phyloP scores from a whole-genome alignment of 176 grass and related monocot species.

The Tuctoria greenei region DNA sequence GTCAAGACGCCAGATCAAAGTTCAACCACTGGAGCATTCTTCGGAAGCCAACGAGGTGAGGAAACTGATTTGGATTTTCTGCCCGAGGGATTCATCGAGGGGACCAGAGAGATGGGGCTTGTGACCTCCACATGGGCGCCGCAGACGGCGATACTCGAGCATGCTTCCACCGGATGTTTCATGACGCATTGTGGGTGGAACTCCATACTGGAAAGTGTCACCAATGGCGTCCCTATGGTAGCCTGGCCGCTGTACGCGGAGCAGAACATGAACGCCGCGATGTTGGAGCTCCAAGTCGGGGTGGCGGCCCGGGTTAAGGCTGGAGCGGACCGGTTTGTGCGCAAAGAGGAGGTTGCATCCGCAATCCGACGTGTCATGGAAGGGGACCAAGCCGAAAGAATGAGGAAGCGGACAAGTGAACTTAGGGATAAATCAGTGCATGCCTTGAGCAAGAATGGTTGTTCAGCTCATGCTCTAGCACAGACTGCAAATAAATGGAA shows the following conservation, averaged over 20 bases:
- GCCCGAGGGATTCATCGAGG: conserved; percentile 40
- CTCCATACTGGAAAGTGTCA: conserved; percentile 45
- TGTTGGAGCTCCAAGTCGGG: conserved; percentile 36
- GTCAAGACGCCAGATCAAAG: conserved; percentile 42
- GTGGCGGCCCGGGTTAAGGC: conserved; percentile 29
- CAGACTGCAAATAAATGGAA: conserved; percentile 34
- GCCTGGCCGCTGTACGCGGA: conserved; percentile 61
- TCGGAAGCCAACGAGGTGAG: conserved; percentile 4
- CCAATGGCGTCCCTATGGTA: conserved; percentile 52
- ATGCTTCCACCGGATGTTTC: conserved; percentile 31
- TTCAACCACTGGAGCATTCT: background rate
- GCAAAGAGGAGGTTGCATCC: conserved; percentile 37
- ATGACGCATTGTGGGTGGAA: conserved; percentile 83
- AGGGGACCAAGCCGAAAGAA: conserved; percentile 34
- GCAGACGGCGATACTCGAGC: conserved; percentile 43
- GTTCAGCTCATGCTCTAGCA: conserved; percentile 11
- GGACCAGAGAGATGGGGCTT: conserved; percentile 32
- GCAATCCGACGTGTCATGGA: conserved; percentile 44
- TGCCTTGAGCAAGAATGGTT: conserved; percentile 33
- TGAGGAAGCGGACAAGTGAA: conserved; percentile 23
- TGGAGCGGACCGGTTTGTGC: background rate
- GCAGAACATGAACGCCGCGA: conserved; percentile 59
- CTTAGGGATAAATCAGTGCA: conserved; percentile 21
- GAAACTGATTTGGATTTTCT: conserved; percentile 24
- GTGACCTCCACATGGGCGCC: conserved; percentile 14